A percentile compares a stretch with the other conserved stretches of the same genome.
Evolutionary conservation across 2,329 filamentous ascomycete species (phyloP).

Genomic region (Fusarium albidum): DNA sequence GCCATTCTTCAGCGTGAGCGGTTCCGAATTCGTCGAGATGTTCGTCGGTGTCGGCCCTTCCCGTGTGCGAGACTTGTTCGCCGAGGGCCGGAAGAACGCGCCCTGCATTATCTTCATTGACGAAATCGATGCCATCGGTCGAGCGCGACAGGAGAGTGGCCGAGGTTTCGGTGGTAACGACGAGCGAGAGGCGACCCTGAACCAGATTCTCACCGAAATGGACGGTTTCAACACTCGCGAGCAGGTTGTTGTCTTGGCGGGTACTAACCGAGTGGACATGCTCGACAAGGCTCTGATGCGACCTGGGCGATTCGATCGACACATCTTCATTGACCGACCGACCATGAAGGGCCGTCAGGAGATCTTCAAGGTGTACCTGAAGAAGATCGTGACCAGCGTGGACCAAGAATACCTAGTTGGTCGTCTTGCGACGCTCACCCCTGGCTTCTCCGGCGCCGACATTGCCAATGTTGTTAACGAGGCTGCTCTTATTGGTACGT

Average conservation of each 20-base stretch:
- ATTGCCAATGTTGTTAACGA: conserved; percentile 99
- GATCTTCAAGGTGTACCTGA: conserved; percentile 93
- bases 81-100: conserved; percentile 92
- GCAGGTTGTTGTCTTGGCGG: conserved; percentile 94
- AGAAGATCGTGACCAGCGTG: conserved; percentile 93
- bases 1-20: conserved; percentile 97
- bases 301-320: conserved; percentile 94
- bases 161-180: conserved; percentile 85
- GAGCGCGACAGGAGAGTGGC: conserved; percentile 82
- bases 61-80: conserved; percentile 92
- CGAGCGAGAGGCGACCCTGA: conserved; percentile 94
- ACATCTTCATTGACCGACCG: conserved; percentile 92
- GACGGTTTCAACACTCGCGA: conserved; percentile 98
- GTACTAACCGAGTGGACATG: conserved; percentile 94
- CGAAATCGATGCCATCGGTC: conserved; percentile 97
- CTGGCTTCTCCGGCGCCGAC: conserved; percentile 96
- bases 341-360: conserved; percentile 97
- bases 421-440: conserved; percentile 88
- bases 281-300: conserved; percentile 96
- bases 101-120: conserved; percentile 99
- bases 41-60: conserved; percentile 98
- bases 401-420: conserved; percentile 89
- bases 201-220: conserved; percentile 99
- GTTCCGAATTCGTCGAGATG: conserved; percentile 99
- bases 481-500: conserved; percentile 90